Conservation (phyloP, 1,284 basidiomycete species). For the Cryptococcus neoformans region DNA sequence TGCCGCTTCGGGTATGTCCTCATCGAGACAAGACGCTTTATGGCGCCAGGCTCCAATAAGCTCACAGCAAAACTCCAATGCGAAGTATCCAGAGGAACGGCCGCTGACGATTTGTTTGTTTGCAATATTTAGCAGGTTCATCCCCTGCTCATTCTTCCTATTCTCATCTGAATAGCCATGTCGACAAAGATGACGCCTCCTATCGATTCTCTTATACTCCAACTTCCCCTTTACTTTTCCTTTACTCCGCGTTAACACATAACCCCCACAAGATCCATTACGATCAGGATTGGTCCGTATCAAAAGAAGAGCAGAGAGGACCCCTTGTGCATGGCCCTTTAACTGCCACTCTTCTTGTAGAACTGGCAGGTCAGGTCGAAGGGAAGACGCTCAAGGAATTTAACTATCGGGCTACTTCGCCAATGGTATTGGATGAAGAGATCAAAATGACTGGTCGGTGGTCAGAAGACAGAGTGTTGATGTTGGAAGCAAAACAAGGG, state of each 20-base stretch:
- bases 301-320: conserved; percentile 61
- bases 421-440: conserved; percentile 62
- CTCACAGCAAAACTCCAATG: too few relatives aligned
- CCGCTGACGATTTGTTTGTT: too few relatives aligned
- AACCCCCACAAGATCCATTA: conserved; percentile 52
- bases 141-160: neutral
- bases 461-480: conserved; percentile 37
- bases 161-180: neutral
- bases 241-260: conserved; percentile 54
- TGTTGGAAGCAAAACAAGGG: conserved; percentile 58
- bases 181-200: neutral
- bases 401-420: conserved; percentile 71
- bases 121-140: too few relatives aligned
- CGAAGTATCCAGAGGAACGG: too few relatives aligned
- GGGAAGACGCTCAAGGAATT: conserved; percentile 54
- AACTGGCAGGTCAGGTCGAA: conserved; percentile 50
- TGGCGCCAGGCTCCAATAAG: too few relatives aligned
- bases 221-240: neutral
- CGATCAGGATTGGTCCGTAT: conserved; percentile 57
- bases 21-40: conserved; percentile 44
- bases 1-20: conserved; percentile 34
- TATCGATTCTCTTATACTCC: neutral
- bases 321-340: conserved; percentile 75
- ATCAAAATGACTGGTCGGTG: conserved; percentile 59
- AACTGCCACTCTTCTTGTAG: conserved; percentile 71